phyloP scores from a whole-genome alignment of 257 asterid genomes.

The Nicotiana attenuata region DNA sequence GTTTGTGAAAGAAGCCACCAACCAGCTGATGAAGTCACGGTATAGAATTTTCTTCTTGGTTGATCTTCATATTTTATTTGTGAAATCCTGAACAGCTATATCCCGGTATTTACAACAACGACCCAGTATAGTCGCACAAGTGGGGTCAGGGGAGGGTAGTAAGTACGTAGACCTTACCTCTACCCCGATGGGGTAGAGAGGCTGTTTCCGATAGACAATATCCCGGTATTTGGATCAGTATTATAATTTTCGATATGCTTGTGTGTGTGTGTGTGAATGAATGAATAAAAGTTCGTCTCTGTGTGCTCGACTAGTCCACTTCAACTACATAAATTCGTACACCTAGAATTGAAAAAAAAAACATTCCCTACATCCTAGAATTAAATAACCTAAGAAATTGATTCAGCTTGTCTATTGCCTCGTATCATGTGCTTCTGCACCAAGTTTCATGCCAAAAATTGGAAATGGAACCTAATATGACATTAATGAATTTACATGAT shows the following conservation, averaged over 20 bases:
- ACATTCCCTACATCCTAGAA: neutral
- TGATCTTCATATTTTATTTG: neutral
- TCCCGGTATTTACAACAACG: neutral
- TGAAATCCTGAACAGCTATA: neutral
- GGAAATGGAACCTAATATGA: neutral
- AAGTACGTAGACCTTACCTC: too few species aligned
- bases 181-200: too few species aligned
- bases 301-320: neutral
- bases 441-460: neutral
- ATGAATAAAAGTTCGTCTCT: neutral
- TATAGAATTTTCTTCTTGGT: conserved; percentile 13
- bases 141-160: too few species aligned
- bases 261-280: neutral
- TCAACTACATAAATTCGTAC: neutral
- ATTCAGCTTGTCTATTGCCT: neutral
- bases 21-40: conserved; percentile 89
- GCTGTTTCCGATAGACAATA: too few species aligned
- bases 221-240: neutral
- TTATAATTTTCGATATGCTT: neutral
- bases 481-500: neutral
- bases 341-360: neutral
- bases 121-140: too few species aligned
- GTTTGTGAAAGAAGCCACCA: conserved; percentile 91
- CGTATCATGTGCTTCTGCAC: neutral
- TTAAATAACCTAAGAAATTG: neutral